Evolutionary conservation across 805 yeast genomes (phyloP).

Genomic region (Saturnispora sekii): DNA sequence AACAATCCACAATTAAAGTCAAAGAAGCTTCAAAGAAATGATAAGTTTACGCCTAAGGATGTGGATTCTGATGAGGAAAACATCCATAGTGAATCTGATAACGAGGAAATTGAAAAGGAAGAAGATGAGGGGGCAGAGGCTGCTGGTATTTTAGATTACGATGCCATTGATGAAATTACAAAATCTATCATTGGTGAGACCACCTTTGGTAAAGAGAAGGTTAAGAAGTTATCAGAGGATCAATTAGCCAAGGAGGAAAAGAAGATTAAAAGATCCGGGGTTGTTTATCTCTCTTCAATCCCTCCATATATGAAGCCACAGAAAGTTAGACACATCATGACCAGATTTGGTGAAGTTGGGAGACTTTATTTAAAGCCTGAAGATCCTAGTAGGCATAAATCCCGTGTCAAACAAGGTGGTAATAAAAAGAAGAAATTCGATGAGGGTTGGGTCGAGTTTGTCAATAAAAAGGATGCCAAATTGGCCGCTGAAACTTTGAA

Average conservation of each 20-base stretch:
- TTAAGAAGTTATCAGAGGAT: slow-evolving; percentile 48
- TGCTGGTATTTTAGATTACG: slow-evolving; percentile 13
- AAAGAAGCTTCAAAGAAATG: slow-evolving; percentile 2
- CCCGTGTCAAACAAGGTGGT: slow-evolving; percentile 79
- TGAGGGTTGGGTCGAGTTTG: slow-evolving; percentile 97
- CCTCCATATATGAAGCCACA: slow-evolving; percentile 98
- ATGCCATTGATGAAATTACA: slow-evolving; percentile 14
- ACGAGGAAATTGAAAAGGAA: slow-evolving; percentile 15
- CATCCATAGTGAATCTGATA: slow-evolving; percentile 17
- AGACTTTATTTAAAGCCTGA: slow-evolving; percentile 84
- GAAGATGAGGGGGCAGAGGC: slow-evolving; percentile 16
- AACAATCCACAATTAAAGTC: background rate
- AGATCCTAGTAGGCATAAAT: slow-evolving; percentile 50
- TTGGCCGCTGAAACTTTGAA: slow-evolving; percentile 78
- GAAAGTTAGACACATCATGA: slow-evolving; percentile 70
- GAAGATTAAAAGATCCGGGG: slow-evolving; percentile 68
- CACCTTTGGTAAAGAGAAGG: slow-evolving; percentile 29
- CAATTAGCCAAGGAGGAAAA: slow-evolving; percentile 46
- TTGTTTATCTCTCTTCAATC: slow-evolving; percentile 79
- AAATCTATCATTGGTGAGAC: slow-evolving; percentile 12
- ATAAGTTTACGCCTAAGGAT: slow-evolving; percentile 12
- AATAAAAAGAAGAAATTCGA: slow-evolving; percentile 79
- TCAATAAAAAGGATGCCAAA: slow-evolving; percentile 77
- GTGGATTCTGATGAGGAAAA: slow-evolving; percentile 13
- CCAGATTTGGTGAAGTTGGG: slow-evolving; percentile 81